Base-by-base conservation (phyloP, 1,284 basidiomycete species). In the Thelephora terrestris region DNA sequence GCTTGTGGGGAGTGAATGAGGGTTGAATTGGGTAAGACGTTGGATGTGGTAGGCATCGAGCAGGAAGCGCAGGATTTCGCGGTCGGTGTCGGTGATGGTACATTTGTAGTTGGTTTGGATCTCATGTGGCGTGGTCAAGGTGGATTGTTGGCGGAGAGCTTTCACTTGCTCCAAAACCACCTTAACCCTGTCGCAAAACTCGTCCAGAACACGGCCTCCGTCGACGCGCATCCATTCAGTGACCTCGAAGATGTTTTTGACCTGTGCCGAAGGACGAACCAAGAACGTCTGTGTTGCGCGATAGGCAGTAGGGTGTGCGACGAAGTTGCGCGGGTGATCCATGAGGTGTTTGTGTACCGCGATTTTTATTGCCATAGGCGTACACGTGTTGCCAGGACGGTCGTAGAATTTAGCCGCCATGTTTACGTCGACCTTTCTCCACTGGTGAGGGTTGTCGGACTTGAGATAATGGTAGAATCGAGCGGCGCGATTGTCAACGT, bases 301-400 rank as follows among this genome's bases (percentile, higher is more conserved):
- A 63, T 89, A 88, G 34, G 70, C 65, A 27, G 67, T 62, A 20
- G 69, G 63, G 46, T 80, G 73, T 0, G 82, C 78, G 18, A 86
- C 61, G 55, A 89, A 98, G 43, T 82, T 66, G 17, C 75, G 58
- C 1, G 79, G 62, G 12, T 76, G 67, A 7, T 69, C 63, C 79
- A 95, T 85, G 53, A 97, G 66, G 52, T 82, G 74, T 49, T 75
- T 74, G 64, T 96, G 91, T 0, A 84, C 72, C 0, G 85, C 89
- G 52, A 88, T 77, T 7, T 75, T 58, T 35, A 66, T 63, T 46
- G 72, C 55, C 43, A 69, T 57, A 16, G 64, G 50, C 25, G 58
- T 44, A 3, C 60, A 37, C 29, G 68, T 60, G 14, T 62, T 58
- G 10, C 52, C 51, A n/a, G 52, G 57, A 3, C 56, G 45, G 5